phyloP scores from a whole-genome alignment of 2,329 filamentous ascomycete species.

The Lachnellula hyalina region DNA sequence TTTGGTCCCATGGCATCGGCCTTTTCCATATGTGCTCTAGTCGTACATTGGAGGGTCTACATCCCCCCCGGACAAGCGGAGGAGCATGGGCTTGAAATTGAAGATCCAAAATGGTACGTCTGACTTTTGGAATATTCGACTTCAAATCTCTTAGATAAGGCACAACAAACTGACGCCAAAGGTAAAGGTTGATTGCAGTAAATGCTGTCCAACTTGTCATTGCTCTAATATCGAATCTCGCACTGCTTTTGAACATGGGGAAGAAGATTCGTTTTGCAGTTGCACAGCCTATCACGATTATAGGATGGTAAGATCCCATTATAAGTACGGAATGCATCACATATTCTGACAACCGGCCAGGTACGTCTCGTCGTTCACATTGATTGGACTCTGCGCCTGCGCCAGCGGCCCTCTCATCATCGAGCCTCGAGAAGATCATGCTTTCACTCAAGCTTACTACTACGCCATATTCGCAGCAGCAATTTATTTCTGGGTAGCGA shows the following conservation, averaged over 20 bases:
- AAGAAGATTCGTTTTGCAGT: slow-evolving; percentile 72
- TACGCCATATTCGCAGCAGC: slow-evolving; percentile 73
- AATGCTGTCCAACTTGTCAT: slow-evolving; percentile 74
- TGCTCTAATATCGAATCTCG: slow-evolving; percentile 73
- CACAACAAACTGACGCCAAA: not conserved
- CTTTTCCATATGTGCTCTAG: slow-evolving; percentile 81
- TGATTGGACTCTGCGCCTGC: slow-evolving; percentile 62
- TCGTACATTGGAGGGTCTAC: slow-evolving; percentile 68
- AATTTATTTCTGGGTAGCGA: slow-evolving; percentile 74
- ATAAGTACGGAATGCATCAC: no score
- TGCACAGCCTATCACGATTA: slow-evolving; percentile 76
- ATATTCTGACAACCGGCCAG: slow-evolving; percentile 19
- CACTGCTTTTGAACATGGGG: slow-evolving; percentile 84
- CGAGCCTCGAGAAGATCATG: slow-evolving; percentile 47
- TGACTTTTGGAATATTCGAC: not conserved
- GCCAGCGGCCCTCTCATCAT: slow-evolving; percentile 52
- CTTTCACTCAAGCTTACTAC: slow-evolving; percentile 78
- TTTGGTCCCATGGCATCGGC: slow-evolving; percentile 83
- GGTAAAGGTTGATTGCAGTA: slow-evolving; percentile 58
- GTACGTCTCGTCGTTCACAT: slow-evolving; percentile 57
- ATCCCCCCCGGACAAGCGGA: slow-evolving; percentile 45
- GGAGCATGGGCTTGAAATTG: slow-evolving; percentile 48
- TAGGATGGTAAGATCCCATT: slow-evolving; percentile 58
- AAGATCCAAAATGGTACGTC: slow-evolving; percentile 65
- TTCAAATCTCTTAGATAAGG: not conserved